phyloP scores from a whole-genome alignment of 83 land plant genomes.

The Diphasiastrum complanatum region DNA sequence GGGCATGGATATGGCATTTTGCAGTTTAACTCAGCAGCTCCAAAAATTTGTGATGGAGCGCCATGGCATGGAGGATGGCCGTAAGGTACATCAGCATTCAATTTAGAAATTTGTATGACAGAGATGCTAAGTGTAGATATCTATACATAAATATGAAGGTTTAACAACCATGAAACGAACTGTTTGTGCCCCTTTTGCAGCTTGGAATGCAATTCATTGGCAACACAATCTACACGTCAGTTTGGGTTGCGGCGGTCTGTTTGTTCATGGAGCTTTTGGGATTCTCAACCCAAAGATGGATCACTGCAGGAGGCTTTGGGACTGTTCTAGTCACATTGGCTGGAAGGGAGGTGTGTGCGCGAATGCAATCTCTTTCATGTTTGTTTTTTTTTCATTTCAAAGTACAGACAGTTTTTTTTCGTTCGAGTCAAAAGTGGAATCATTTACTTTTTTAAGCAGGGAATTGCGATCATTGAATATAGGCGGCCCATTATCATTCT shows the following conservation, averaged over 20 bases:
- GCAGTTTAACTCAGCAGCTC: conserved; percentile 77
- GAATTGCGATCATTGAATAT: too few species aligned
- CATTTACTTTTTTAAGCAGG: not conserved
- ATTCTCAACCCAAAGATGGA: conserved; percentile 90
- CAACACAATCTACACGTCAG: conserved; percentile 75
- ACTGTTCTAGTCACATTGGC: conserved; percentile 93
- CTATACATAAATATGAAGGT: not conserved
- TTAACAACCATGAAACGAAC: not conserved
- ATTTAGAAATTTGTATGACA: not conserved
- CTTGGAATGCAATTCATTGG: conserved; percentile 87
- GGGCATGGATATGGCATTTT: too few species aligned
- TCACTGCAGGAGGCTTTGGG: conserved; percentile 97
- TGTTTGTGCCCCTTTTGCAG: conserved; percentile 35
- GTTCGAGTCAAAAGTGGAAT: not conserved
- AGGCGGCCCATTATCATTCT: too few species aligned
- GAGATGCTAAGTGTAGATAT: conserved; percentile 1
- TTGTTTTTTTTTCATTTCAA: not conserved
- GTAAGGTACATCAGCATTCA: conserved; percentile 41
- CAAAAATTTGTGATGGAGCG: conserved; percentile 60
- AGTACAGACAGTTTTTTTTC: not conserved
- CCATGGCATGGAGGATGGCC: conserved; percentile 44
- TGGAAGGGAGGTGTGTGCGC: conserved; percentile 80
- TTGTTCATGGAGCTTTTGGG: conserved; percentile 95
- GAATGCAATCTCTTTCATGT: not conserved
- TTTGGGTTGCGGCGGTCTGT: conserved; percentile 90